Evolutionary conservation across 2,329 filamentous ascomycete genomes (phyloP), one percentile per base, ranked within the genome.

Genomic region (Alternaria novae-zelandiae): DNA sequence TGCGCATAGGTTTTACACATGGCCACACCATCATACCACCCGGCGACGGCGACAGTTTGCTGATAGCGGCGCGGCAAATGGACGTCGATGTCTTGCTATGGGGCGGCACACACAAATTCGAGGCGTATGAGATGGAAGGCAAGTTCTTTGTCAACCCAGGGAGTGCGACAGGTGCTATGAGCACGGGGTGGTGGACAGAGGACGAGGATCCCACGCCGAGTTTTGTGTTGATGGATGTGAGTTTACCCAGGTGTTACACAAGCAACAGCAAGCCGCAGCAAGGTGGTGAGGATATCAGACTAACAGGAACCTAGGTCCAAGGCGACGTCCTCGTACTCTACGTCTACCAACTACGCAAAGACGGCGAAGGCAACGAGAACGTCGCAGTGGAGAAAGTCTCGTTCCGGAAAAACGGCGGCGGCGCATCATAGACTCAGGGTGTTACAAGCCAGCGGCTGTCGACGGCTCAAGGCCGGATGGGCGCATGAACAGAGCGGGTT

Each of bases 171-270:
- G 89, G 89, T 0, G 89, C 89, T 2, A 86, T 89, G 80, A 88
- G 84, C 63, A 87, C 86, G 12, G 84, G 84, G 13, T 88, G 85
- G 82, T 87, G 86, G 83, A 77, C 83, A 3, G 87, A 86, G 57
- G 83, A 81, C 12, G 83, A 83, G 76, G 91, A 95, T 59, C 91
- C 91, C 23, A 90, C 90, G 60, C 95, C 95, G 25, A 97, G 94
- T 79, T 97, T 98, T 81, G 97, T 96, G 77, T 83, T 98, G 80
- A 97, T 98, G 95, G 95, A 98, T 87, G 94, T 97, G 81, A 84
- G 93, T 90, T 54, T 30, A 15, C 50, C 53, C 26, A 7, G 20
- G 9, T 28, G 51, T 45, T 32, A 23, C 21, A 36, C 41, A 41
- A 45, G 25, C 9, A 50, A n/a, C 58, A 12, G n/a, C 45, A 10